phyloP scores from a whole-genome alignment of 2,329 filamentous ascomycete species.

The Diaporthe humulicola region DNA sequence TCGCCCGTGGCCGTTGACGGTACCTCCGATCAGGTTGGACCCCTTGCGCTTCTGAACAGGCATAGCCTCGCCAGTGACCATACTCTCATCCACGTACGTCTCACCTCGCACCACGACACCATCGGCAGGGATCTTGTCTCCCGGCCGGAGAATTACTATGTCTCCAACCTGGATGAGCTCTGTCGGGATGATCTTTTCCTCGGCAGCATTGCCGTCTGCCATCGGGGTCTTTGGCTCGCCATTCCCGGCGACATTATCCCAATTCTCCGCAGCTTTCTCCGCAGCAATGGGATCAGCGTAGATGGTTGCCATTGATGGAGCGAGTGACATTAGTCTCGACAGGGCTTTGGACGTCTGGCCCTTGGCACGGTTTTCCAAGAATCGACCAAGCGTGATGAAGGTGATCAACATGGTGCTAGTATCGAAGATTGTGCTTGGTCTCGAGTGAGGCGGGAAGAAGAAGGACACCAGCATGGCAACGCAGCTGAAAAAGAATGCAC shows the following conservation, averaged over 20 bases:
- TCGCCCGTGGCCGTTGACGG: slow-evolving; percentile 93
- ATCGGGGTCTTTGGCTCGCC: slow-evolving; percentile 60
- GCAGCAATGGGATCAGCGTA: slow-evolving; percentile 95
- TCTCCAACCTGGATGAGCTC: slow-evolving; percentile 95
- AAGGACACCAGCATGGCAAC: slow-evolving; percentile 89
- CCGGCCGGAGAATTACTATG: slow-evolving; percentile 91
- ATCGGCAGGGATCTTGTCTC: slow-evolving; percentile 97
- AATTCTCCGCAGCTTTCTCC: slow-evolving; percentile 87
- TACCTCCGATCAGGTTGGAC: slow-evolving; percentile 87
- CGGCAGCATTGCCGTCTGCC: slow-evolving; percentile 72
- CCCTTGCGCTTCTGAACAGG: slow-evolving; percentile 91
- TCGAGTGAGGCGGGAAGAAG: slow-evolving; percentile 78
- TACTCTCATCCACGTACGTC: slow-evolving; percentile 95
- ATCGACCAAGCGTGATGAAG: slow-evolving; percentile 92
- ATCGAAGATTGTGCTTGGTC: slow-evolving; percentile 93
- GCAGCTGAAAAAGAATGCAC: slow-evolving; percentile 96
- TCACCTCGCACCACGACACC: slow-evolving; percentile 89
- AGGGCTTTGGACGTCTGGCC: slow-evolving; percentile 96
- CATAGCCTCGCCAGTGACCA: slow-evolving; percentile 98
- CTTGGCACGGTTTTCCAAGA: slow-evolving; percentile 93
- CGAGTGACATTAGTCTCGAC: slow-evolving; percentile 93
- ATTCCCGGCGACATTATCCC: slow-evolving; percentile 64
- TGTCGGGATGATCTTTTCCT: slow-evolving; percentile 89
- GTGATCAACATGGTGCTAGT: slow-evolving; percentile 99
- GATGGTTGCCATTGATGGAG: slow-evolving; percentile 96